Evolutionary conservation across 2,329 filamentous ascomycete genomes (phyloP).

Genomic region (Sclerotinia borealis): DNA sequence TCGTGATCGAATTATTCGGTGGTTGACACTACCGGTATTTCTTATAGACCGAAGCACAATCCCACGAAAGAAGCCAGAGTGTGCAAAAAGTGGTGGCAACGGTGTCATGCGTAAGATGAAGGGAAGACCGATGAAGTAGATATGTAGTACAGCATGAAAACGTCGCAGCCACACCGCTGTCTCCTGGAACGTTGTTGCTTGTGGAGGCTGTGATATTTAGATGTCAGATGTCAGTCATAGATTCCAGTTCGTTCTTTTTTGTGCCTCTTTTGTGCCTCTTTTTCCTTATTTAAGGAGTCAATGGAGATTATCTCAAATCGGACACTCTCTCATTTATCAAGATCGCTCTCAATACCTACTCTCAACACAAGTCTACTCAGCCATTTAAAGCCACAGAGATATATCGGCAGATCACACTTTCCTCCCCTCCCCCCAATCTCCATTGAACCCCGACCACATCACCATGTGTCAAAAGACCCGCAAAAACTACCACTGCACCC

Average conservation of each 20-base stretch:
- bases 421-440: not conserved
- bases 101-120: not conserved
- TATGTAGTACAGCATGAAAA: slow-evolving; percentile 3
- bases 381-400: too few species aligned
- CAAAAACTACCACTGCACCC: not conserved
- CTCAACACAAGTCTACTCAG: too few species aligned
- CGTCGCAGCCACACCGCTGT: not conserved
- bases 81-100: not conserved
- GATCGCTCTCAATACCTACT: too few species aligned
- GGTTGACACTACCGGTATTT: too few species aligned
- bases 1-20: not conserved
- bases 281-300: too few species aligned
- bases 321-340: too few species aligned
- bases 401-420: not conserved
- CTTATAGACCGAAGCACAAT: not conserved
- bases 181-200: not conserved
- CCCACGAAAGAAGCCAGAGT: too few species aligned
- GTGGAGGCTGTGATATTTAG: not conserved
- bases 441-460: not conserved
- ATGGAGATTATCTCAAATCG: too few species aligned
- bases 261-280: too few species aligned
- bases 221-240: not conserved
- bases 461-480: slow-evolving; percentile 2
- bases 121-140: not conserved
- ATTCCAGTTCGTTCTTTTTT: not conserved